phyloP scores from a whole-genome alignment of 140 eudicot genomes.

The Flaveria floridana region DNA sequence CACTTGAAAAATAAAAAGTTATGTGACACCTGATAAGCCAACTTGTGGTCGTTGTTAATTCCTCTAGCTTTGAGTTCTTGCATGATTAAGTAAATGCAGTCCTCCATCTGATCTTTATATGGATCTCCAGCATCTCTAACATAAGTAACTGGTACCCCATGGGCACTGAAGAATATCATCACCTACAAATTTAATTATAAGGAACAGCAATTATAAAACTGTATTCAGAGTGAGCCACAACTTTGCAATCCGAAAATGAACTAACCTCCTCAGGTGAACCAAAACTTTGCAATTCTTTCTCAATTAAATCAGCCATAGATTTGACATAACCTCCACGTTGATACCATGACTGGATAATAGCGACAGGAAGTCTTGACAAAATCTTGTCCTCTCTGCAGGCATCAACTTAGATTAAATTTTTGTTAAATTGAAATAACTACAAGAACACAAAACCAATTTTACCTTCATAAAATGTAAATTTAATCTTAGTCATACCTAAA shows the following conservation, averaged over 20 bases:
- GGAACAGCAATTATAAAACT: background rate
- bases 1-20: background rate
- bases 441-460: background rate
- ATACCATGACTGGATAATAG: constrained; percentile 80
- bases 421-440: background rate
- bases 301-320: constrained; percentile 88
- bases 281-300: constrained; percentile 68
- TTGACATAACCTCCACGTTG: constrained; percentile 75
- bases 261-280: constrained; percentile 70
- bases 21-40: constrained; percentile 81
- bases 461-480: background rate
- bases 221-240: no score
- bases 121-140: constrained; percentile 97
- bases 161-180: constrained; percentile 98
- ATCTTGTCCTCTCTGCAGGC: constrained; percentile 53
- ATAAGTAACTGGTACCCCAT: constrained; percentile 90
- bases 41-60: constrained; percentile 58
- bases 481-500: constrained; percentile 54
- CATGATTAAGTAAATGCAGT: constrained; percentile 83
- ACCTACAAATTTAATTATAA: constrained; percentile 42
- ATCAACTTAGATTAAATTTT: constrained; percentile 10
- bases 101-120: constrained; percentile 93
- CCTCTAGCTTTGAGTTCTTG: constrained; percentile 84
- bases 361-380: constrained; percentile 64
- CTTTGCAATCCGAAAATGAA: background rate